These are phyloP conservation scores for Suhomyces emberorum DNA, from an alignment of 805 yeast species.

Conservation along the genomic window DNA sequence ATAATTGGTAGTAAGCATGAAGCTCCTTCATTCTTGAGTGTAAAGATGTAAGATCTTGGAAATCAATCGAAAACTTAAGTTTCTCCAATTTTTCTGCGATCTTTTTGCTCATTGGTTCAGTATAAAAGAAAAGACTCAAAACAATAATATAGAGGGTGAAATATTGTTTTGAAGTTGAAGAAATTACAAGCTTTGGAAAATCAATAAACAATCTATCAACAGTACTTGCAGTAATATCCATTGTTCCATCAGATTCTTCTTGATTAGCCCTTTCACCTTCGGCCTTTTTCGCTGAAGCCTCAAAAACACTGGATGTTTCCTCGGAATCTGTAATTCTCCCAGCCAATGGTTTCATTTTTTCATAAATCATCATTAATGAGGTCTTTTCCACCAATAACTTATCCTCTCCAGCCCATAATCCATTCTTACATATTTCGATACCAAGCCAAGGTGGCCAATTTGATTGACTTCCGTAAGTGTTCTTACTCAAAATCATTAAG, in stretches of 20 bases:
- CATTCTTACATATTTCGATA: conserved; percentile 53
- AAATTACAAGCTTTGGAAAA: conserved; percentile 63
- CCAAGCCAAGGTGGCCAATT: conserved; percentile 94
- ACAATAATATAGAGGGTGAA: conserved; percentile 60
- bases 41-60: conserved; percentile 54
- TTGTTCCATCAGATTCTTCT: neutral
- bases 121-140: conserved; percentile 62
- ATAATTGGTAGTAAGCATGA: conserved; percentile 45
- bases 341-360: conserved; percentile 35
- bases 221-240: neutral
- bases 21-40: conserved; percentile 45
- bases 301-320: neutral
- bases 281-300: no score
- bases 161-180: conserved; percentile 74
- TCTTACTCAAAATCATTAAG: conserved; percentile 42
- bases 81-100: conserved; percentile 61
- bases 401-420: conserved; percentile 40
- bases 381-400: conserved; percentile 61
- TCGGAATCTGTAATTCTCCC: conserved; percentile 7
- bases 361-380: conserved; percentile 59
- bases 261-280: conserved; percentile 6
- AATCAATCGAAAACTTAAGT: conserved; percentile 65
- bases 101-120: conserved; percentile 64
- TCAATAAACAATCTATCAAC: conserved; percentile 50
- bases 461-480: conserved; percentile 57